Base-by-base conservation (phyloP, 2,329 filamentous ascomycete genomes). In the Trichophyton equinum region DNA sequence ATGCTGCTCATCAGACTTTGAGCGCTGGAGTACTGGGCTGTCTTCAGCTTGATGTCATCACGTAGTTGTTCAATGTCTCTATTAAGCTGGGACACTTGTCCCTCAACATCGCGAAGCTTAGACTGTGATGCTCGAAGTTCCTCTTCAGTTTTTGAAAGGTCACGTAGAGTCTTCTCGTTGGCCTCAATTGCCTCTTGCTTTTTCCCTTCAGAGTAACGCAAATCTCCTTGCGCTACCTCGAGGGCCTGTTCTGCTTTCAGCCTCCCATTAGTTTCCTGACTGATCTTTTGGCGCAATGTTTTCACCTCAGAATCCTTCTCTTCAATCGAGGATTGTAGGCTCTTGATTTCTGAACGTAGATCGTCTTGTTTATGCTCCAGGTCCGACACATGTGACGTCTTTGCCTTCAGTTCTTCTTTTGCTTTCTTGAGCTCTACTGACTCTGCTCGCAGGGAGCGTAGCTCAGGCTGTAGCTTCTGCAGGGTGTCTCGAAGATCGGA, bases 1-100 rank as follows among this genome's bases (percentile, higher is more conserved):
- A 97, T 94, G 71, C 89, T 95, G 68, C 86, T 86, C 72, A 97
- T 85, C 13, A 96, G 76, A 58, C 86, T 88, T 72, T 97, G 89
- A 0, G 90, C 88, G 66, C 86, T 95, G 59, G 83, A 82, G 69
- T 95, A 91, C 73, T 96, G 90, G 44, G 89, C 88, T 1, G 84
- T 82, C 77, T 94, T 95, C 62, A 96, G 81, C 60, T 91, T 84
- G 0, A 88, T 82, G 67, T 97, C 91, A 65, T 96, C 90, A 47
- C 85, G 82, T 20, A 91, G 77, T 18, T 79, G 78, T 4, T 80
- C 79, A 36, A 85, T 82, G 64, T 96, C 88, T 33, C 82, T 82
- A 57, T 80, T 82, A 33, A 95, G 72, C 68, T 85, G 85, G 25
- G 82, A 76, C 20, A 87, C 76, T 67, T 92, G 84, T 59, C 88